A percentile compares a stretch with the other conserved stretches of the same genome.
These are phyloP conservation scores for Penicillium waksmanii DNA, from an alignment of 495 filamentous ascomycete species.

Conservation along the genomic window DNA sequence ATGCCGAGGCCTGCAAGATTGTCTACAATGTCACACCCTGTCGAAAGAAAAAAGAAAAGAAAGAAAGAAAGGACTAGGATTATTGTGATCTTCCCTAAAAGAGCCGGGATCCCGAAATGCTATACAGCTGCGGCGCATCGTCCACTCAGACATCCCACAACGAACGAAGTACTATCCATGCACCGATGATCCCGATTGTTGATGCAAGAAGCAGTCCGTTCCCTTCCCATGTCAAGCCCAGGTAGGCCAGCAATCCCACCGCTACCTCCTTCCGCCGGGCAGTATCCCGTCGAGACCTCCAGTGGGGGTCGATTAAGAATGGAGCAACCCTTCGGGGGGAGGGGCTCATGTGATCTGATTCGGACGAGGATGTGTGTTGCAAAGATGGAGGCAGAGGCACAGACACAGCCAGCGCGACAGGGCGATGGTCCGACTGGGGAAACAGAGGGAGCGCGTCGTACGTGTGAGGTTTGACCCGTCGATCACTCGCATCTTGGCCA, in stretches of 20 bases:
- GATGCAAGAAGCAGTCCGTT: constrained; percentile 51
- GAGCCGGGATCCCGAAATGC: constrained; percentile 15
- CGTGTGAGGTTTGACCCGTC: constrained; percentile 49
- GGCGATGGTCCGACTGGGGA: constrained; percentile 79
- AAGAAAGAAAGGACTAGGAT: background rate
- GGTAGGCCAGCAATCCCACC: constrained; percentile 60
- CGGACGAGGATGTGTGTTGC: constrained; percentile 20
- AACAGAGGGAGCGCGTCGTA: constrained; percentile 80
- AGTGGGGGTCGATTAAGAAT: constrained; percentile 57
- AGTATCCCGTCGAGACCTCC: constrained; percentile 49
- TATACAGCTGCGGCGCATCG: background rate
- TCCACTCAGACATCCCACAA: constrained; percentile 21
- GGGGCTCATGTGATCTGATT: constrained; percentile 18
- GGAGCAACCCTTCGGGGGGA: constrained; percentile 45
- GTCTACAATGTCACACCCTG: background rate
- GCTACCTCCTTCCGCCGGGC: constrained; percentile 60
- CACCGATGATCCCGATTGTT: constrained; percentile 45
- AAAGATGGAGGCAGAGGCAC: constrained; percentile 55
- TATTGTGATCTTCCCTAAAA: constrained; percentile 8
- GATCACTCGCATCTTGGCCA: constrained; percentile 14
- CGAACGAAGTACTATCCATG: constrained; percentile 50
- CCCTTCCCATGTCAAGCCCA: constrained; percentile 65
- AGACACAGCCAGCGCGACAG: constrained; percentile 69
- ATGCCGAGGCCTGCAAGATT: background rate
- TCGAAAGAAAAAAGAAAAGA: background rate